Evolutionary conservation across 495 filamentous ascomycete genomes (phyloP).

Genomic region (Talaromyces adpressus): DNA sequence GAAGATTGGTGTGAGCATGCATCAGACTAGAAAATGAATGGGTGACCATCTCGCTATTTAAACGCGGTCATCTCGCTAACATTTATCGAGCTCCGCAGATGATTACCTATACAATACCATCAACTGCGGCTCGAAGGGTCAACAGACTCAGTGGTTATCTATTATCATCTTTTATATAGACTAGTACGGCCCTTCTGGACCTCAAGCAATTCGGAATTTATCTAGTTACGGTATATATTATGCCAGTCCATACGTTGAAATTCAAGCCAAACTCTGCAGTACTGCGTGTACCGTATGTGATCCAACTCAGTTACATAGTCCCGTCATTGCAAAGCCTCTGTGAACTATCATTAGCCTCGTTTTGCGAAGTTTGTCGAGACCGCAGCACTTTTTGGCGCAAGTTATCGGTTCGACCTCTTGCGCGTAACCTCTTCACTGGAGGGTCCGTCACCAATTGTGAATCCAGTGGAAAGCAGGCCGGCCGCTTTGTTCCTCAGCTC

Average conservation of each 20-base stretch:
- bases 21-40: too few species aligned
- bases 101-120: not conserved
- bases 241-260: not conserved
- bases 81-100: not conserved
- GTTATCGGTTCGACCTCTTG: too few species aligned
- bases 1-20: too few species aligned
- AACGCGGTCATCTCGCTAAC: not conserved
- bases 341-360: not conserved
- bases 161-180: not conserved
- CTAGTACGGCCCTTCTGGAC: not conserved
- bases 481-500: not conserved
- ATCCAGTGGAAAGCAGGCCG: not conserved
- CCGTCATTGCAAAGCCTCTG: not conserved
- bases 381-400: too few species aligned
- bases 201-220: not conserved
- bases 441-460: not conserved
- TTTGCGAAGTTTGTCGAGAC: not conserved
- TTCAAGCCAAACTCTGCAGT: not conserved
- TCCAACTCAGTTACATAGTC: not conserved
- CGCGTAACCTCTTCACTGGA: too few species aligned
- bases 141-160: not conserved
- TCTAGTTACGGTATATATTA: not conserved
- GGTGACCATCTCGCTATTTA: not conserved
- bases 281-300: not conserved
- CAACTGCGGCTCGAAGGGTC: not conserved